Base-by-base conservation (phyloP, 306 rosid species). In the Sesbania bispinosa region DNA sequence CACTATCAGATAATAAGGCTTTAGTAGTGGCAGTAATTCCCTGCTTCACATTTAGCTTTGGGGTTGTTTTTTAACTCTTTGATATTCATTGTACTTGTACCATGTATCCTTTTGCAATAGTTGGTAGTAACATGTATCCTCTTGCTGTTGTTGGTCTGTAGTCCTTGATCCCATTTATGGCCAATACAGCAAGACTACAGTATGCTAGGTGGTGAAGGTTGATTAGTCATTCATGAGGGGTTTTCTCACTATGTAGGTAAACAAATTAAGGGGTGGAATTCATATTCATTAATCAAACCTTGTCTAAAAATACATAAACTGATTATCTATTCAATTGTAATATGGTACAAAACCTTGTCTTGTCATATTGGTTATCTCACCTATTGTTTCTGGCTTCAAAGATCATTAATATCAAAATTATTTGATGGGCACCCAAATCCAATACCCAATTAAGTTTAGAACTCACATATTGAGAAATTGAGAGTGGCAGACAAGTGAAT, bases 401-500 rank as follows among this genome's bases (percentile, higher is more conserved):
- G 16, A 52, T 30, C 9, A 33, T 47, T 10, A 32, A 33, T 33
- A 19, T 19, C 4, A 10, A 33, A 33, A 51, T 6, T 30, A 47
- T 10, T 30, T 48, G 43, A 26, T 1, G 36, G 38, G 5, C 55
- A 62, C 10, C 13, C 8, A 10, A 74, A 1, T 8, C 35, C 38
- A 10, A 74, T 3, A 67, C 21, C 16, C 5, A 55, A 21, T 4
- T 21, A 71, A 78, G 89, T 64, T 55, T 7, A 24, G 66, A 75
- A 82, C 98, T 85, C 70, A 90, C 98, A 87, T 80, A 47, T 93
- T 93, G 74, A 93, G 92, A 76, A 93, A 87, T 42, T 93, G 88
- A 35, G 97, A 80, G 78, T 93, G 92, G 75, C 97, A 88, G 29
- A 93, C 61, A 9, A 90, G 89, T 7, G 98, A 87, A 77, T 90